Evolutionary conservation across 495 filamentous ascomycete genomes (phyloP), one percentile per base, ranked within the genome.

Genomic region (Penicillium waksmanii): DNA sequence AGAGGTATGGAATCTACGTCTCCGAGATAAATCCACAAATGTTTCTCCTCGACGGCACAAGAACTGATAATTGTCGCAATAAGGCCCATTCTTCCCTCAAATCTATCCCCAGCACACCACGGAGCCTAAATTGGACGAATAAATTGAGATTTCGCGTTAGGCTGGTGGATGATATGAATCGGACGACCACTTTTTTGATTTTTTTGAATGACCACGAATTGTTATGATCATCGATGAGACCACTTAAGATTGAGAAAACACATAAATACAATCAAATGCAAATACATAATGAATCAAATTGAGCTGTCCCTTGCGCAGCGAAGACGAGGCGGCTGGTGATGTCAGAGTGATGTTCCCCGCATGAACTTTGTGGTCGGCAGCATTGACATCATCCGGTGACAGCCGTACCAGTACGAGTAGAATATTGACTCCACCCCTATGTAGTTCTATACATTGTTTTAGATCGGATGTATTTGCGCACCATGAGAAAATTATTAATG

Each of bases 341-440:
- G 62, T 67, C 65, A 67, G 40, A 15, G 40, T 67, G 62, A 67
- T 62, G 46, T 40, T 53, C 31, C 62, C 55, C 58, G 25, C 50
- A 57, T 46, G 21, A 25, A 3, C 42, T 44, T 21, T 44, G 13
- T 46, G 5, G n/a, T 2, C 13, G 19, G 21, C 10, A 23, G 44
- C 8, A 23, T 27, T 48, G 46, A 48, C 46, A 48, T 55, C 49
- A 51, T 35, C 47, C 13, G 47, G 47, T 11, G 19, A 50, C 13
- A 50, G 6, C 10, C 17, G 11, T 15, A 11, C 44, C 21, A 47
- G 17, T 19, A 47, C 23, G 2, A 23, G 23, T 2, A 23, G 23
- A 23, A 23, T 23, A 23, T 23, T 23, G 23, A 23, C 23, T 3
- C 23, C 23, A 23, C 23, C 23, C 23, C 23, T 23, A 23, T 23